Conservation (phyloP, 2,329 filamentous ascomycete genomes). For the Aureobasidium vineae region DNA sequence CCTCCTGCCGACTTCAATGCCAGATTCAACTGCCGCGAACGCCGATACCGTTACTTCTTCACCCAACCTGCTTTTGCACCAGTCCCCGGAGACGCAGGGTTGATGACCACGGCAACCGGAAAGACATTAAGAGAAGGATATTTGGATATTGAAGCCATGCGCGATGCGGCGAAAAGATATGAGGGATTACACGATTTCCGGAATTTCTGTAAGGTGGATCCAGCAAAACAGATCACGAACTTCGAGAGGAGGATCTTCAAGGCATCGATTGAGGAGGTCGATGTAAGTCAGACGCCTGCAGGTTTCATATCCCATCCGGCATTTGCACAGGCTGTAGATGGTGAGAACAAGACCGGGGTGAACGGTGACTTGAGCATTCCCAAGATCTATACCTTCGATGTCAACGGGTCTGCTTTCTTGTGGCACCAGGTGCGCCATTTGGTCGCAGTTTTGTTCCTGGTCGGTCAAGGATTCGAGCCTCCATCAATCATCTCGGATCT, state of each 20-base stretch:
- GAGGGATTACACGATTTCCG: constrained; percentile 90
- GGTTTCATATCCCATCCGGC: constrained; percentile 54
- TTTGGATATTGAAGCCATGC: constrained; percentile 87
- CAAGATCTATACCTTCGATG: constrained; percentile 82
- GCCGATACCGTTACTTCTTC: constrained; percentile 96
- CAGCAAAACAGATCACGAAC: constrained; percentile 82
- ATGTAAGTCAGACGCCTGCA: constrained; percentile 46
- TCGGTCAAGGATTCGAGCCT: constrained; percentile 81
- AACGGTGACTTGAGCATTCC: constrained; percentile 36
- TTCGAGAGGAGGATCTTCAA: constrained; percentile 77
- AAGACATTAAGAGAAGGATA: constrained; percentile 59
- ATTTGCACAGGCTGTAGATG: constrained; percentile 42
- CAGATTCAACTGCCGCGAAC: constrained; percentile 86
- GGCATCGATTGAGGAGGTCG: constrained; percentile 71
- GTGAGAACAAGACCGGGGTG: neutral
- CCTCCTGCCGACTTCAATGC: constrained; percentile 81
- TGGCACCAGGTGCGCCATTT: constrained; percentile 99
- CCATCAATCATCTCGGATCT: constrained; percentile 71
- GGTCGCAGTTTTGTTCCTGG: constrained; percentile 85
- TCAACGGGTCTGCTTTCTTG: constrained; percentile 88
- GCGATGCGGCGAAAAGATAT: constrained; percentile 72
- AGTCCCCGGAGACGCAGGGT: constrained; percentile 45
- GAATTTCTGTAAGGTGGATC: constrained; percentile 94
- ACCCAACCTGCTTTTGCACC: constrained; percentile 86
- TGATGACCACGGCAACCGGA: constrained; percentile 35